phyloP scores from a whole-genome alignment of 2,329 filamentous ascomycete species.

The Fusarium humuli region DNA sequence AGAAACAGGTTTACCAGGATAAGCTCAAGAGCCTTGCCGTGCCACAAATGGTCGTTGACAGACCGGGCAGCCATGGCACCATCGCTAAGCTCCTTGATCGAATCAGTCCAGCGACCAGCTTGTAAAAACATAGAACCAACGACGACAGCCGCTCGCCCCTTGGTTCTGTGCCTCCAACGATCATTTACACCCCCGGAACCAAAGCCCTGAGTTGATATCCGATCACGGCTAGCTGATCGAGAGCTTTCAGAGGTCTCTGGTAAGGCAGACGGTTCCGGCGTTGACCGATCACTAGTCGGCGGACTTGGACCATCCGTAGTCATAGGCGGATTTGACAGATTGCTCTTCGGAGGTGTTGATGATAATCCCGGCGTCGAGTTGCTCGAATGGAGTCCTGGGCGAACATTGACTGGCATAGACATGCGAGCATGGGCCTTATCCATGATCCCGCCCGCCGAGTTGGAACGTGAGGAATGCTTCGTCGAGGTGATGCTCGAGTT shows the following conservation, averaged over 20 bases:
- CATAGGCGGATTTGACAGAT: constrained; percentile 61
- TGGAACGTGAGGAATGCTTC: constrained; percentile 61
- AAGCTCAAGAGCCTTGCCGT: constrained; percentile 92
- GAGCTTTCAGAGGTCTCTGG: constrained; percentile 58
- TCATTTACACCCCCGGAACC: constrained; percentile 78
- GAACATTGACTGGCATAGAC: constrained; percentile 78
- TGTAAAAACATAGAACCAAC: constrained; percentile 89
- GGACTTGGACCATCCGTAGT: constrained; percentile 61
- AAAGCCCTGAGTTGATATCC: constrained; percentile 77
- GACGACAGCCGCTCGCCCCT: constrained; percentile 81
- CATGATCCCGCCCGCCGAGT: constrained; percentile 62
- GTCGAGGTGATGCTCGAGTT: constrained; percentile 65
- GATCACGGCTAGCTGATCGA: constrained; percentile 65
- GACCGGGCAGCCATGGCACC: constrained; percentile 81
- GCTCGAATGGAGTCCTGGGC: constrained; percentile 56
- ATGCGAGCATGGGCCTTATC: constrained; percentile 77
- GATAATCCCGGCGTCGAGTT: constrained; percentile 62
- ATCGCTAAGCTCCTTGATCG: constrained; percentile 84
- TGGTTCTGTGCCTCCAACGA: constrained; percentile 82
- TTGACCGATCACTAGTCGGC: constrained; percentile 52
- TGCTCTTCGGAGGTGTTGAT: constrained; percentile 63
- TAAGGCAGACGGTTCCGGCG: constrained; percentile 56
- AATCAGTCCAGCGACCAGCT: constrained; percentile 90
- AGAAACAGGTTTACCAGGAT: constrained; percentile 85
- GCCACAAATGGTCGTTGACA: constrained; percentile 94